A percentile compares a stretch with the other conserved stretches of the same genome.
Evolutionary conservation across 2,329 filamentous ascomycete genomes (phyloP).

Genomic region (Penicillium brevicompactum): DNA sequence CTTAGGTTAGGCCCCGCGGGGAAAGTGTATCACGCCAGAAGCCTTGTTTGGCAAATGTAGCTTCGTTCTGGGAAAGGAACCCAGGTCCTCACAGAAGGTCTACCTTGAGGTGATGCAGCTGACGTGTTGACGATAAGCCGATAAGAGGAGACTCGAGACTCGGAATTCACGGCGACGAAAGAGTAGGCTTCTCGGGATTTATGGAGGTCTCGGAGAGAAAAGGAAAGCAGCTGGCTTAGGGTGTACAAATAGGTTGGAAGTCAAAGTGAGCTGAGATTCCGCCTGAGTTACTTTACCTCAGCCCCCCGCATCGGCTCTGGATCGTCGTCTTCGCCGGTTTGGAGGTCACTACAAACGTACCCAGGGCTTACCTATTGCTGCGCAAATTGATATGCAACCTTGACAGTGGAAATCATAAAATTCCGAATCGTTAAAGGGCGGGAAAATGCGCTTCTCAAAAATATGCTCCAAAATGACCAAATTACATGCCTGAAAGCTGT

Average conservation of each 20-base stretch:
- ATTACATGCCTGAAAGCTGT: constrained; percentile 9
- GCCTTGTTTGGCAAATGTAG: background rate
- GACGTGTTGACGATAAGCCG: constrained; percentile 13
- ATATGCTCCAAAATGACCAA: constrained; percentile 18
- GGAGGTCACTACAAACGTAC: background rate
- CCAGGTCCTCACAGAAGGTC: background rate
- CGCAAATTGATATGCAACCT: background rate
- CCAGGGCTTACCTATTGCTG: background rate
- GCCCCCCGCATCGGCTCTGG: constrained; percentile 3
- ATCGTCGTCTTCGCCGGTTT: background rate
- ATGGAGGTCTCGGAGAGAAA: background rate
- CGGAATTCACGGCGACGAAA: background rate
- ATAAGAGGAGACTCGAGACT: constrained; percentile 6
- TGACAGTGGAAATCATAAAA: constrained; percentile 2
- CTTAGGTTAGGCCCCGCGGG: background rate
- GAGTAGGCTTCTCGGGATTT: background rate
- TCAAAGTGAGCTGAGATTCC: constrained; percentile 1
- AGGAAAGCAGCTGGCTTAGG: background rate
- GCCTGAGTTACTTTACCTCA: background rate
- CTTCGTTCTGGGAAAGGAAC: background rate
- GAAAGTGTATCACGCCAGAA: background rate
- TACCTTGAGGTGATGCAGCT: background rate
- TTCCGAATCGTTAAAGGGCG: constrained; percentile 18
- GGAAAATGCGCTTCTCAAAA: constrained; percentile 23
- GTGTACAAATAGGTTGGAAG: background rate